A percentile compares a stretch with the other conserved stretches of the same genome.
Conservation (phyloP, 495 filamentous ascomycete species). For the Geoglossum glabrum region DNA sequence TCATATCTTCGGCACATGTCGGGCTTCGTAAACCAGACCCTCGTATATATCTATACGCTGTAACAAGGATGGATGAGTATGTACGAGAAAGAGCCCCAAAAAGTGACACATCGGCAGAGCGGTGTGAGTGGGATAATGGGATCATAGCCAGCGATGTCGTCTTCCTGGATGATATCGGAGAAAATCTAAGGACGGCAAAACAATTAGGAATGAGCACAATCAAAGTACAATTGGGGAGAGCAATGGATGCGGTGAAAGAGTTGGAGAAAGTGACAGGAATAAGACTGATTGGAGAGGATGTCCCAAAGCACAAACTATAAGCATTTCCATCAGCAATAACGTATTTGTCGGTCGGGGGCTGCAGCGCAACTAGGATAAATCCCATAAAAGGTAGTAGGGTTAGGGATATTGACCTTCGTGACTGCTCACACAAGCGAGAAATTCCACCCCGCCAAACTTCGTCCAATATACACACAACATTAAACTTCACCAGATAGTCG, state of each 20-base stretch:
- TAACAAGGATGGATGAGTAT: conserved; percentile 39
- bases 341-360: too few relatives aligned
- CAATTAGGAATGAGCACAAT: conserved; percentile 59
- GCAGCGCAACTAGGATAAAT: too few relatives aligned
- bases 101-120: neutral
- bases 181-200: conserved; percentile 71
- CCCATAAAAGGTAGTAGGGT: neutral
- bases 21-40: conserved; percentile 77
- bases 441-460: neutral
- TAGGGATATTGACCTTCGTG: neutral
- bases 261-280: conserved; percentile 40
- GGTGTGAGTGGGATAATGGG: conserved; percentile 15
- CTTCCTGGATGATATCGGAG: conserved; percentile 91
- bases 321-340: neutral
- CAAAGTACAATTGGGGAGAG: conserved; percentile 60
- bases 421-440: neutral
- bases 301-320: conserved; percentile 3
- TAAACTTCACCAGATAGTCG: neutral
- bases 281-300: conserved; percentile 27
- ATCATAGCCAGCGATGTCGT: conserved; percentile 48
- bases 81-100: conserved; percentile 30
- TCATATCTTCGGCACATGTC: conserved; percentile 65
- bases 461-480: neutral
- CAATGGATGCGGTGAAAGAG: conserved; percentile 54
- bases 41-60: conserved; percentile 54